These are phyloP conservation scores for Globisporangium recalcitrans DNA, from an alignment of 352 stramenopile species.

Conservation along the genomic window DNA sequence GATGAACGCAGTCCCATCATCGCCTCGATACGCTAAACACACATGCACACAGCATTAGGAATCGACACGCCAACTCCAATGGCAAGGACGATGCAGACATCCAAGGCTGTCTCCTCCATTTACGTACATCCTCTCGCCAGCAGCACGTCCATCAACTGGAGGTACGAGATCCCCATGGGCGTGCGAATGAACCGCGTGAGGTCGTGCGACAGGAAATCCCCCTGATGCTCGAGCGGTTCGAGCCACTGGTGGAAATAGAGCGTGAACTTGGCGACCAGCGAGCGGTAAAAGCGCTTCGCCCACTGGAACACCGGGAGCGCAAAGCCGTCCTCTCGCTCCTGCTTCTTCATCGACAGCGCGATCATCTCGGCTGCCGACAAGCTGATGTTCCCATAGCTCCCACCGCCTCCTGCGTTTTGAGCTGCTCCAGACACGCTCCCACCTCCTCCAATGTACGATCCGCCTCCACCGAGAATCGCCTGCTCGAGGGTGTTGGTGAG, in stretches of 20 bases:
- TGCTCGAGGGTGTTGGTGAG: conserved; percentile 63
- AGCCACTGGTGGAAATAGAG: conserved; percentile 82
- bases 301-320: conserved; percentile 76
- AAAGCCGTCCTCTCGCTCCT: conserved; percentile 76
- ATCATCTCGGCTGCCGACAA: conserved; percentile 75
- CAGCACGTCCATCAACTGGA: conserved; percentile 78
- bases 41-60: neutral
- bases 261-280: conserved; percentile 78
- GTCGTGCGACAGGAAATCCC: conserved; percentile 55
- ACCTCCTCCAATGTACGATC: conserved; percentile 13
- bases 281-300: conserved; percentile 79
- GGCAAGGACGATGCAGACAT: too few species aligned
- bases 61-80: too few species aligned
- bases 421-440: neutral
- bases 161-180: conserved; percentile 72
- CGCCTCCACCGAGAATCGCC: conserved; percentile 46
- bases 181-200: conserved; percentile 71
- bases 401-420: conserved; percentile 16
- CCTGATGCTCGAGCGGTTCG: conserved; percentile 57
- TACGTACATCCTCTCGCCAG: conserved; percentile 52
- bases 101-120: too few species aligned
- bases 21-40: conserved; percentile 35
- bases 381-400: conserved; percentile 33
- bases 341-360: conserved; percentile 60
- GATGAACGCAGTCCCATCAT: conserved; percentile 43